phyloP scores from a whole-genome alignment of 371 early-diverging fungal genomes.

The Mucor circinelloides region DNA sequence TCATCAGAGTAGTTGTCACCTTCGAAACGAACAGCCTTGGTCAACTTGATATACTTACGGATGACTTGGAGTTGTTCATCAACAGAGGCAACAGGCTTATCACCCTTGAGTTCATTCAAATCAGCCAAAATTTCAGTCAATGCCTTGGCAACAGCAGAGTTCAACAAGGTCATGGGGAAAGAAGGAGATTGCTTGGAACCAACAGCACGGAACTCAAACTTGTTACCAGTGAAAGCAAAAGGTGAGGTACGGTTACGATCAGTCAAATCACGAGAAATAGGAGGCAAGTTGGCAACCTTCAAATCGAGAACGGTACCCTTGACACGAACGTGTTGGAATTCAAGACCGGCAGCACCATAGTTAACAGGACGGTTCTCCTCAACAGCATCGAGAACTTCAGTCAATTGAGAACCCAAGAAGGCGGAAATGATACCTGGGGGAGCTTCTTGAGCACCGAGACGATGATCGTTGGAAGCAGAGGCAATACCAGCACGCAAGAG shows the following conservation, averaged over 20 bases:
- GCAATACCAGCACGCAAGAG: constrained; percentile 91
- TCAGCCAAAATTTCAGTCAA: constrained; percentile 74
- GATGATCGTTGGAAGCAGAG: constrained; percentile 94
- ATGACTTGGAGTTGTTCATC: constrained; percentile 91
- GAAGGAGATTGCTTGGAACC: constrained; percentile 98
- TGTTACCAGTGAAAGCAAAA: constrained; percentile 99
- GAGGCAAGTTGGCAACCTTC: constrained; percentile 91
- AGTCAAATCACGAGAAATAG: constrained; percentile 93
- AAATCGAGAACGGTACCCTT: constrained; percentile 95
- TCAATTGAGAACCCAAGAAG: constrained; percentile 95
- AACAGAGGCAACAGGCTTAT: constrained; percentile 74
- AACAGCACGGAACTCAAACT: constrained; percentile 99
- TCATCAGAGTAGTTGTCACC: constrained; percentile 92
- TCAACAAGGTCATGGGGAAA: constrained; percentile 92
- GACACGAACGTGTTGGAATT: constrained; percentile 87
- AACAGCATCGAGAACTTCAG: constrained; percentile 89
- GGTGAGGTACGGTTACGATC: constrained; percentile 99
- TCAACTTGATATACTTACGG: constrained; percentile 76
- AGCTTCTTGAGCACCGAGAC: constrained; percentile 98
- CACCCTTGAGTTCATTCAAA: constrained; percentile 76
- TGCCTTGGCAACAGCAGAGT: constrained; percentile 90
- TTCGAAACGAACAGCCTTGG: constrained; percentile 94
- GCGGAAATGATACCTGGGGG: constrained; percentile 97
- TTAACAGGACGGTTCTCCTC: constrained; percentile 87
- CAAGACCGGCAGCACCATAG: constrained; percentile 74